phyloP scores from a whole-genome alignment of 164 flowering plant genomes.

The Litsea cubeba region DNA sequence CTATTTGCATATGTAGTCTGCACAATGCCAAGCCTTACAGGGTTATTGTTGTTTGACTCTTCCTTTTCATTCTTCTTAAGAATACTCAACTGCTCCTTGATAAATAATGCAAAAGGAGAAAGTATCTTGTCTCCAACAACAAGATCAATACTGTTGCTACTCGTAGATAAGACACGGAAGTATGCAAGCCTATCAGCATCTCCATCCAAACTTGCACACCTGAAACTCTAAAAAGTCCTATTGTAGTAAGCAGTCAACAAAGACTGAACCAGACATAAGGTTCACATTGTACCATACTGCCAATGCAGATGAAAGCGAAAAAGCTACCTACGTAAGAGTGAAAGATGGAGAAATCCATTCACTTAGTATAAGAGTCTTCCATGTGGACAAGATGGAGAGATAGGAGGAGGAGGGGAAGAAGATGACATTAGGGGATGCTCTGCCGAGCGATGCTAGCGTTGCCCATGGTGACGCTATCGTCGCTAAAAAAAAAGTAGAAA shows the following conservation, averaged over 20 bases:
- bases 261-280: background rate
- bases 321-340: constrained; percentile 7
- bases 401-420: too few species aligned
- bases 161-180: constrained; percentile 40
- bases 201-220: constrained; percentile 99
- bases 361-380: too few species aligned
- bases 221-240: constrained; percentile 47
- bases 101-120: constrained; percentile 74
- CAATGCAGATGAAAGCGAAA: constrained; percentile 9
- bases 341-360: too few species aligned
- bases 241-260: constrained; percentile 1
- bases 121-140: constrained; percentile 96
- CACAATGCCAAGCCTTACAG: constrained; percentile 58
- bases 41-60: constrained; percentile 17
- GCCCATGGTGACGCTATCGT: too few species aligned
- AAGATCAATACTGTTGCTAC: constrained; percentile 48
- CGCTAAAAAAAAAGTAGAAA: too few species aligned
- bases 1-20: constrained; percentile 99
- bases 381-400: too few species aligned
- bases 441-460: too few species aligned
- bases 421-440: too few species aligned
- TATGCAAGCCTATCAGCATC: constrained; percentile 96
- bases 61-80: constrained; percentile 25
- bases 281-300: background rate
- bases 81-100: constrained; percentile 64